These are phyloP conservation scores for Suillus lakei DNA, from an alignment of 768 basidiomycete species.

Conservation along the genomic window DNA sequence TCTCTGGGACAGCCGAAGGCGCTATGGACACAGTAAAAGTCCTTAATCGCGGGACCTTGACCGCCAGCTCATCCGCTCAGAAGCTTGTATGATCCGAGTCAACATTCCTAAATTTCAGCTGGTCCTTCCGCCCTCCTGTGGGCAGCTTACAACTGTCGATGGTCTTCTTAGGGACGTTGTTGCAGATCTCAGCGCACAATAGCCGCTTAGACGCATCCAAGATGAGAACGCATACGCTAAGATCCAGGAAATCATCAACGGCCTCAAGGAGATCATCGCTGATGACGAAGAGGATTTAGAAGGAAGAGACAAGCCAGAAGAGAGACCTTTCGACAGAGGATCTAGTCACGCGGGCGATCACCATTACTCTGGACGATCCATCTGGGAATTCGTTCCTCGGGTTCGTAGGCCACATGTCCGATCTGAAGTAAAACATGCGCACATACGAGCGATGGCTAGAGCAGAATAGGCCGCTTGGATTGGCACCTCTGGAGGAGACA, in stretches of 20 bases:
- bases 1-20: conserved; percentile 68
- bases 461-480: conserved; percentile 82
- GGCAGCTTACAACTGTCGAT: conserved; percentile 96
- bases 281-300: conserved; percentile 52
- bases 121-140: conserved; percentile 88
- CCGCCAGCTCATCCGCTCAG: conserved; percentile 92
- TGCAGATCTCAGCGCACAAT: conserved; percentile 78
- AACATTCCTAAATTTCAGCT: conserved; percentile 86
- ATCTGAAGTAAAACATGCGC: conserved; percentile 91
- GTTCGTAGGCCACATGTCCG: conserved; percentile 82
- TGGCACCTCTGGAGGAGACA: conserved; percentile 57
- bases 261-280: conserved; percentile 65
- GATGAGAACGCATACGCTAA: conserved; percentile 72
- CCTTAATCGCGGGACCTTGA: conserved; percentile 79
- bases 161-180: conserved; percentile 86
- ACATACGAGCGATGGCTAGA: conserved; percentile 79
- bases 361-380: conserved; percentile 88
- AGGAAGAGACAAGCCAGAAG: conserved; percentile 37
- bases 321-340: conserved; percentile 43
- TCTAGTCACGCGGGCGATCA: conserved; percentile 71
- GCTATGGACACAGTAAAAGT: conserved; percentile 80
- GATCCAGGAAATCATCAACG: conserved; percentile 74
- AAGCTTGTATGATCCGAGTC: conserved; percentile 79
- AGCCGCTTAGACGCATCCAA: conserved; percentile 82
- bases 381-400: conserved; percentile 96